Evolutionary conservation across 495 filamentous ascomycete genomes (phyloP).

Genomic region (Penicillium soppii): DNA sequence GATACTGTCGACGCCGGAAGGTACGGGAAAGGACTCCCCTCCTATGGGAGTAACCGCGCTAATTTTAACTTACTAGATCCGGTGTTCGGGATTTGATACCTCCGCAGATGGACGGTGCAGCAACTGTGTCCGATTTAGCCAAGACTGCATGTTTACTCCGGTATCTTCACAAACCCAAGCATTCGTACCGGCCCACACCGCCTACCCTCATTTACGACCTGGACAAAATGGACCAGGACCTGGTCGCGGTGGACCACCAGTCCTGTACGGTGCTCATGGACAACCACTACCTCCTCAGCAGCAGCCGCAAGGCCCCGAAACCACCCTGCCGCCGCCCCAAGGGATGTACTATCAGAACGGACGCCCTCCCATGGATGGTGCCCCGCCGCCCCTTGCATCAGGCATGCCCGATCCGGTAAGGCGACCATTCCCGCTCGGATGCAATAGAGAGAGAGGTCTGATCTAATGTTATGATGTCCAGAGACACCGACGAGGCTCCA

Average conservation of each 20-base stretch:
- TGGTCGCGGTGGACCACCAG: constrained; percentile 37
- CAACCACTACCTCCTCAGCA: constrained; percentile 64
- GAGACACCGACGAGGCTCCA: constrained; percentile 50
- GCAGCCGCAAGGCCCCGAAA: constrained; percentile 46
- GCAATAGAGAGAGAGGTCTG: not conserved
- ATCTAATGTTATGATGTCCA: constrained; percentile 28
- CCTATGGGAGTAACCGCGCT: not conserved
- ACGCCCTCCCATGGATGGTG: constrained; percentile 35
- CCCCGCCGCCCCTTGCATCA: constrained; percentile 38
- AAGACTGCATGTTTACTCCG: constrained; percentile 84
- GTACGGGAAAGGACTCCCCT: constrained; percentile 40
- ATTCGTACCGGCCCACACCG: constrained; percentile 77
- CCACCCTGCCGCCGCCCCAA: constrained; percentile 51
- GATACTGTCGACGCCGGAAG: constrained; percentile 80
- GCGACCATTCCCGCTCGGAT: constrained; percentile 22
- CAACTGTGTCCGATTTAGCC: constrained; percentile 78
- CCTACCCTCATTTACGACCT: constrained; percentile 58
- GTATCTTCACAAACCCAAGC: constrained; percentile 82
- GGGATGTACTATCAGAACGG: constrained; percentile 44
- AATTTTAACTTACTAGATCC: constrained; percentile 56
- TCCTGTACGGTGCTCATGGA: constrained; percentile 74
- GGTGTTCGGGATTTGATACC: constrained; percentile 79
- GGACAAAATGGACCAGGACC: constrained; percentile 40
- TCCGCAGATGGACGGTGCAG: constrained; percentile 75
- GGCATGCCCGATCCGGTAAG: constrained; percentile 49